Base-by-base conservation (phyloP, 106 monocot species). In the Allium fistulosum region DNA sequence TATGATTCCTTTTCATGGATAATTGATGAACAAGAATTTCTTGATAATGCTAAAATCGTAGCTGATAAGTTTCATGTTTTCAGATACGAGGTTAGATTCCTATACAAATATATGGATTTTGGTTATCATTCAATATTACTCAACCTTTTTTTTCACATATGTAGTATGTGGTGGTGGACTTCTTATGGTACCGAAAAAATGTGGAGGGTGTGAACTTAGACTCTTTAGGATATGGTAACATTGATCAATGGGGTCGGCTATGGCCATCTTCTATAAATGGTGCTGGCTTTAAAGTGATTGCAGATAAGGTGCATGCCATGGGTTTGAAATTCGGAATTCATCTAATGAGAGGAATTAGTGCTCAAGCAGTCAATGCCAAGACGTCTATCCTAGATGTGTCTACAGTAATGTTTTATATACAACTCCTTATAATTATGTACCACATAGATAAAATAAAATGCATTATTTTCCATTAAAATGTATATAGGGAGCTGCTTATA, bases 1-100 rank as follows among this genome's bases (percentile, higher is more conserved):
- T 97, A 92, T 66, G 96, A 97, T 79, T 88, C 96, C 45, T 97
- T 89, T 69, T 89, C 86, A 14, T 97, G 96, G 96, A 72, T 87
- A 53, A 69, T 92, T 17, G 78, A 71, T 61, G 92, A 97, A 79
- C 63, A 75, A 47, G 77, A 73, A 28, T 97, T 92, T 64, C 73
- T 97, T 56, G 69, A 67, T 17, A 97, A 97, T 79, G 92, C 96
- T 17, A 75, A 86, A 49, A 59, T 92, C 57, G 52, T 86, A 56
- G 77, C 92, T 22, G 70, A 82, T 62, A 88, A 73, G 51, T 65
- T 97, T 6, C 84, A 76, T 4, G 58, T 64, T 59, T 65, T 74
- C 73, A 86, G 96, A 74, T 97, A 86, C 63, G 86, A 97, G 96
- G 96, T 97, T 9, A 18, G 76, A 22, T 3, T 26, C 12, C 12